phyloP scores from a whole-genome alignment of 164 flowering plant species.

The Houttuynia cordata region DNA sequence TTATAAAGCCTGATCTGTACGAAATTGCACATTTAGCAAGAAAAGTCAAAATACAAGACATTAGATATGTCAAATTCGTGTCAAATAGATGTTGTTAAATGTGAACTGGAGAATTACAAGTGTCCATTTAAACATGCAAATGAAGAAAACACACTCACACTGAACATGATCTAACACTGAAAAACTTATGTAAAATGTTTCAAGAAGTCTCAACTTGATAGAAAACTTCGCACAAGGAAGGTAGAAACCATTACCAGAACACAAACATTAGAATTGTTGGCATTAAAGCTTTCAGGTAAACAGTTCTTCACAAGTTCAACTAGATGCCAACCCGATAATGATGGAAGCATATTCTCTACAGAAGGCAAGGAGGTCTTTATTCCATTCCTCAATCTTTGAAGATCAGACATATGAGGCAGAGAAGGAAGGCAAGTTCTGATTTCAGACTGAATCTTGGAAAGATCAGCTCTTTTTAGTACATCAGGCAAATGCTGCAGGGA shows the following conservation, averaged over 20 bases:
- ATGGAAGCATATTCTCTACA: slow-evolving; percentile 33
- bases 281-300: slow-evolving; percentile 61
- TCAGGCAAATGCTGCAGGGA: slow-evolving; percentile 55
- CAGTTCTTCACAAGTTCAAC: slow-evolving; percentile 58
- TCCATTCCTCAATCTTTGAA: slow-evolving; percentile 45
- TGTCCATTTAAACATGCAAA: too few relatives aligned
- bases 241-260: slow-evolving; percentile 64
- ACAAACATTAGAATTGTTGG: slow-evolving; percentile 58
- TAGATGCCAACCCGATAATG: slow-evolving; percentile 56
- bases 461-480: slow-evolving; percentile 47
- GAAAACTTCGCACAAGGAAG: not conserved
- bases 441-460: slow-evolving; percentile 54
- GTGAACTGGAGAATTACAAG: too few relatives aligned
- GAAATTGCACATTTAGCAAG: too few relatives aligned
- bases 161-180: too few relatives aligned
- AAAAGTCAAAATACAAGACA: too few relatives aligned
- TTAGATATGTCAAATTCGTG: too few relatives aligned
- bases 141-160: too few relatives aligned
- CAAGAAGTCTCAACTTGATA: slow-evolving; percentile 6
- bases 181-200: too few relatives aligned
- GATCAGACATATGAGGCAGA: slow-evolving; percentile 56
- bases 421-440: slow-evolving; percentile 70
- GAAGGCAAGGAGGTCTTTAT: slow-evolving; percentile 43
- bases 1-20: too few relatives aligned
- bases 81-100: too few relatives aligned